phyloP scores from a whole-genome alignment of 2,329 filamentous ascomycete species.

The Neospermospora avenae region DNA sequence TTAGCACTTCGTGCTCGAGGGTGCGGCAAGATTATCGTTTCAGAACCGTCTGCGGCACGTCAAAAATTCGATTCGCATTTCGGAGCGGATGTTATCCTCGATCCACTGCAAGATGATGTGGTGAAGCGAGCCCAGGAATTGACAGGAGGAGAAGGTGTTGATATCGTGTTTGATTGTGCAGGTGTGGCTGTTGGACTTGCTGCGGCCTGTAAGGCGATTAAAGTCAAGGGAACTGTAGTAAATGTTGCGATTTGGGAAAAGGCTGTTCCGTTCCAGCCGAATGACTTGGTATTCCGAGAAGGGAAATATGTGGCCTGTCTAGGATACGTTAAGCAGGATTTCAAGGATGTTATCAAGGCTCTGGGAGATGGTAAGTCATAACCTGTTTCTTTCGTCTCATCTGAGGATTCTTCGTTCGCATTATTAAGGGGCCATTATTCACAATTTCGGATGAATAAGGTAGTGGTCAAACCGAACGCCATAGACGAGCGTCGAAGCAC shows the following conservation, averaged over 20 bases:
- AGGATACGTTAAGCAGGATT: constrained; percentile 23
- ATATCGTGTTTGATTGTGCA: constrained; percentile 60
- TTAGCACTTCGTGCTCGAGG: constrained; percentile 54
- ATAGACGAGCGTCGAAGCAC: not conserved
- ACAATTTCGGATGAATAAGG: no score
- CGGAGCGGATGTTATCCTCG: constrained; percentile 52
- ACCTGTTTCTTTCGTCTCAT: not conserved
- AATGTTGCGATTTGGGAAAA: constrained; percentile 66
- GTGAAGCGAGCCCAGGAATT: constrained; percentile 44
- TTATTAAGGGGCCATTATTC: no score
- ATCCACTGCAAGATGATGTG: constrained; percentile 50
- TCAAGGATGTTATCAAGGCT: constrained; percentile 51
- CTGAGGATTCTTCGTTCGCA: no score
- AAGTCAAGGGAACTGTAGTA: constrained; percentile 53
- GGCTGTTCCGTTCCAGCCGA: constrained; percentile 49
- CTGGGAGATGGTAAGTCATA: constrained; percentile 36
- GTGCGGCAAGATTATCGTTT: constrained; percentile 53
- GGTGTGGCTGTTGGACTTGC: constrained; percentile 50
- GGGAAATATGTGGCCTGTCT: constrained; percentile 45
- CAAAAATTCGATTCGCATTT: constrained; percentile 50
- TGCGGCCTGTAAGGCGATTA: constrained; percentile 46
- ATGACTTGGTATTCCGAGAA: constrained; percentile 51
- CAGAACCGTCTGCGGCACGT: constrained; percentile 50
- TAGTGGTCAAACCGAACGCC: no score
- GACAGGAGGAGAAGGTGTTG: constrained; percentile 48